These are phyloP conservation scores for Aspergillus tubingensis DNA, from an alignment of 2,329 filamentous ascomycete species.

Conservation along the genomic window DNA sequence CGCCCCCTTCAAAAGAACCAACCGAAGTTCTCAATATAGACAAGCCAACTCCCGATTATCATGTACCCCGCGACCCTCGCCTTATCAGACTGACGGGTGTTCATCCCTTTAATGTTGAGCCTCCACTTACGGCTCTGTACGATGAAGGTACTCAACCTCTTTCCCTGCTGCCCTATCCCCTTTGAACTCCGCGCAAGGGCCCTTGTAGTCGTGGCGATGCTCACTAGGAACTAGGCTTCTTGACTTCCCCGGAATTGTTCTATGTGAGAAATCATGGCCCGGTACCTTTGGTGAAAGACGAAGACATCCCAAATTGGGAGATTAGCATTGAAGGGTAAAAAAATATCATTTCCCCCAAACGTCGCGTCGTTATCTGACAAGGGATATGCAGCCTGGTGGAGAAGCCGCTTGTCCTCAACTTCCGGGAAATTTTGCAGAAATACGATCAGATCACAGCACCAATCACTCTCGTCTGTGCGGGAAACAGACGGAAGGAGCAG, in stretches of 20 bases:
- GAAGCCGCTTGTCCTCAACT: conserved; percentile 69
- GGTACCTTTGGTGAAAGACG: conserved; percentile 73
- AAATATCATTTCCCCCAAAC: background rate
- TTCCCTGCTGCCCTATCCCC: background rate
- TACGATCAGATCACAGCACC: conserved; percentile 84
- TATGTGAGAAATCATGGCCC: conserved; percentile 90
- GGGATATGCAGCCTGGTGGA: conserved; percentile 64
- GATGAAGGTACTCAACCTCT: conserved; percentile 52
- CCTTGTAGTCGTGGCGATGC: background rate
- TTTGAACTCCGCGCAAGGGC: background rate
- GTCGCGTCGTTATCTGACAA: conserved; percentile 10
- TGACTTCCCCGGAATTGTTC: conserved; percentile 84
- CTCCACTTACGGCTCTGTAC: conserved; percentile 76
- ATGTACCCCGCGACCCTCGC: conserved; percentile 76
- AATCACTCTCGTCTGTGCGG: conserved; percentile 86
- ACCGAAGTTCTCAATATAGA: conserved; percentile 72
- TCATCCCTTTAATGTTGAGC: conserved; percentile 89
- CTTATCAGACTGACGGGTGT: conserved; percentile 84
- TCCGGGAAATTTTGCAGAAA: conserved; percentile 70
- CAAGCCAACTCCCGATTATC: conserved; percentile 77
- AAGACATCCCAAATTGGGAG: conserved; percentile 75
- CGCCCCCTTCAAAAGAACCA: conserved; percentile 61
- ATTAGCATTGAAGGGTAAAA: conserved; percentile 73
- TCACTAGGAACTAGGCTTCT: conserved; percentile 62
- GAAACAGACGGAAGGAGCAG: conserved; percentile 89